Evolutionary conservation across 208 protist genomes (phyloP).

Genomic region (Acanthamoeba sp.): DNA sequence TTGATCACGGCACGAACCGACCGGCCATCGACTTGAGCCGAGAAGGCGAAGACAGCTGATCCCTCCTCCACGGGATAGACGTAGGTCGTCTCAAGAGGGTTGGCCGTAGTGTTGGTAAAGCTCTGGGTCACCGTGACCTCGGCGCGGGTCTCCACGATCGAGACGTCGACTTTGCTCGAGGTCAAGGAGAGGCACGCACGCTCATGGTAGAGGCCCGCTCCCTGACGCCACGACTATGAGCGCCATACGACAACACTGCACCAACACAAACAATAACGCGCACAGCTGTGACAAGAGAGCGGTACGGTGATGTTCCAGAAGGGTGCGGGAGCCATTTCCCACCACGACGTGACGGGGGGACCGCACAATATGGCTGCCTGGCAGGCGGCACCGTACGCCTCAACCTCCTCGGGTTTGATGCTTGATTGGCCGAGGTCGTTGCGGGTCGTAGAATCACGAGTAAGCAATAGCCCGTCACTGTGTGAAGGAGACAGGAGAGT

Average conservation of each 20-base stretch:
- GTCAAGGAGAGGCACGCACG: background rate
- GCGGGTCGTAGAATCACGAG: background rate
- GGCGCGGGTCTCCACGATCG: background rate
- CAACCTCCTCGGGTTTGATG: background rate
- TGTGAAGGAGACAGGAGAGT: too few relatives aligned
- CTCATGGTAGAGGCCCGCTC: background rate
- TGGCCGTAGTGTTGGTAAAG: background rate
- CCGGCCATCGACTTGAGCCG: background rate
- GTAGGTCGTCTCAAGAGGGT: background rate
- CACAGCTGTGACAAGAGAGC: too few relatives aligned
- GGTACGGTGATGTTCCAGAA: background rate
- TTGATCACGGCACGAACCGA: background rate
- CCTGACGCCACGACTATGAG: background rate
- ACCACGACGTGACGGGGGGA: background rate
- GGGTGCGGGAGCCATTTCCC: background rate
- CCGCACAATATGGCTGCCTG: background rate
- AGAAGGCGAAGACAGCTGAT: conserved; percentile 14
- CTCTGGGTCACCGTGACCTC: background rate
- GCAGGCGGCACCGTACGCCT: background rate
- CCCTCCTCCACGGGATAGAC: conserved; percentile 29
- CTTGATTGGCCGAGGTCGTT: background rate
- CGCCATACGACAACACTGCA: too few relatives aligned
- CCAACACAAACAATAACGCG: too few relatives aligned
- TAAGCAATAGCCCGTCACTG: background rate
- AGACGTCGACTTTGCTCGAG: background rate